Evolutionary conservation across 106 monocot species (phyloP).

Genomic region (Agapanthus africanus): DNA sequence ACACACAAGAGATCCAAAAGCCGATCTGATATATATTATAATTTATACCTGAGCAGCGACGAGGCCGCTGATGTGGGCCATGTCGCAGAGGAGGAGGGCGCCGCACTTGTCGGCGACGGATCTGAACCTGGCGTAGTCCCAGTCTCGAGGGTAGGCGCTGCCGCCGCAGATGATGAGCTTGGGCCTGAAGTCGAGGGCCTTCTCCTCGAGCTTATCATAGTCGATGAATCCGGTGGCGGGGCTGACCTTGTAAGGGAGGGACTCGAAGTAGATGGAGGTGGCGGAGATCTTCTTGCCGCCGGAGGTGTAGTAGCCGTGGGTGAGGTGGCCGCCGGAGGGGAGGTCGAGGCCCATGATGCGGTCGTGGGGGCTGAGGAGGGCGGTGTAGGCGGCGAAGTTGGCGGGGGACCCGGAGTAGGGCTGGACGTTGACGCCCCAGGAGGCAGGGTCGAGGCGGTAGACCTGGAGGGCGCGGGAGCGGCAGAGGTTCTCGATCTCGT

Average conservation of each 20-base stretch:
- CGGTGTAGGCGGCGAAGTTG: constrained; percentile 72
- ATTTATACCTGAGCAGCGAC: constrained; percentile 61
- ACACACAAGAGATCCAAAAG: no score
- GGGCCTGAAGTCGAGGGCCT: constrained; percentile 68
- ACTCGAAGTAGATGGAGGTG: constrained; percentile 84
- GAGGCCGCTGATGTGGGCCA: constrained; percentile 80
- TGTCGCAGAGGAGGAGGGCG: constrained; percentile 60
- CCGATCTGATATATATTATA: no score
- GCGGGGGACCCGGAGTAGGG: constrained; percentile 73
- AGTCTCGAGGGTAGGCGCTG: constrained; percentile 68
- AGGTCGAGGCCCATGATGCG: constrained; percentile 77
- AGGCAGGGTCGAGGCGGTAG: constrained; percentile 51
- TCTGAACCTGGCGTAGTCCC: constrained; percentile 55
- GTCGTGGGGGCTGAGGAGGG: constrained; percentile 64
- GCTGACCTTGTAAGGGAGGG: constrained; percentile 69
- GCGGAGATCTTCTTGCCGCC: constrained; percentile 79
- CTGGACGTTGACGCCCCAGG: constrained; percentile 78
- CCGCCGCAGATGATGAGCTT: constrained; percentile 78
- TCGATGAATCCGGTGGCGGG: constrained; percentile 53
- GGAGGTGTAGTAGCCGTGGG: constrained; percentile 63
- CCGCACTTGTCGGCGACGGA: constrained; percentile 61
- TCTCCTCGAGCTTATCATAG: constrained; percentile 74
- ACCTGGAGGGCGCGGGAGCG: constrained; percentile 49
- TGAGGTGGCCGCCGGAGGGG: constrained; percentile 63
- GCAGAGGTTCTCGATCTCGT: constrained; percentile 75